Conservation (phyloP, 345 rosid genomes). For the Conringia planisiliqua region DNA sequence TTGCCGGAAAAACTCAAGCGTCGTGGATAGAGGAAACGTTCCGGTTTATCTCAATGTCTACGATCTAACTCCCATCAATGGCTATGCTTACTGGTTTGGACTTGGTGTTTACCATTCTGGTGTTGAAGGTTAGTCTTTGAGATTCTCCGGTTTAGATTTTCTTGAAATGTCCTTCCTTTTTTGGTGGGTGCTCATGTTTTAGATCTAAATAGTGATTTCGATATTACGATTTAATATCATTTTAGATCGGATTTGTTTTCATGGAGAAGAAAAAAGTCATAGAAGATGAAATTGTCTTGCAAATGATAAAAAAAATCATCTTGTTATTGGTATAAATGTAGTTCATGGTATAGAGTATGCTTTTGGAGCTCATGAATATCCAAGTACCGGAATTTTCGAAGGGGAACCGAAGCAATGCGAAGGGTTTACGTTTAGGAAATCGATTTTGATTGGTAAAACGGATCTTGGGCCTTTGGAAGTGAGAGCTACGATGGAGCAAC, state of each 20-base stretch:
- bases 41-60: constrained; percentile 93
- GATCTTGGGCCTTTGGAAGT: constrained; percentile 62
- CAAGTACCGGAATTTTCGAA: constrained; percentile 92
- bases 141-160: background rate
- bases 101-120: constrained; percentile 98
- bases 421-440: constrained; percentile 81
- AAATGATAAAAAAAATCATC: background rate
- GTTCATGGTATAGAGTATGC: constrained; percentile 97
- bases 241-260: constrained; percentile 2
- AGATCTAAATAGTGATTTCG: constrained; percentile 9
- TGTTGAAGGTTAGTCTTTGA: constrained; percentile 69
- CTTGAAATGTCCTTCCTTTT: background rate
- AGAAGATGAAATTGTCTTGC: background rate
- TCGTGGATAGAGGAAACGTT: constrained; percentile 63
- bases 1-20: constrained; percentile 56
- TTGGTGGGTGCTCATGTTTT: background rate
- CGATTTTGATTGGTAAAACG: constrained; percentile 84
- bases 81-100: constrained; percentile 96
- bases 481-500: constrained; percentile 73
- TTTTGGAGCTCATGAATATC: constrained; percentile 92
- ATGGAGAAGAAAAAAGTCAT: background rate
- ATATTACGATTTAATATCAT: constrained; percentile 11
- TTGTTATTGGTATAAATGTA: constrained; percentile 7
- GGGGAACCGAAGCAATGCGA: constrained; percentile 89
- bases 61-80: constrained; percentile 93